Evolutionary conservation across 257 asterid genomes (phyloP).

Genomic region (Echium plantagineum): DNA sequence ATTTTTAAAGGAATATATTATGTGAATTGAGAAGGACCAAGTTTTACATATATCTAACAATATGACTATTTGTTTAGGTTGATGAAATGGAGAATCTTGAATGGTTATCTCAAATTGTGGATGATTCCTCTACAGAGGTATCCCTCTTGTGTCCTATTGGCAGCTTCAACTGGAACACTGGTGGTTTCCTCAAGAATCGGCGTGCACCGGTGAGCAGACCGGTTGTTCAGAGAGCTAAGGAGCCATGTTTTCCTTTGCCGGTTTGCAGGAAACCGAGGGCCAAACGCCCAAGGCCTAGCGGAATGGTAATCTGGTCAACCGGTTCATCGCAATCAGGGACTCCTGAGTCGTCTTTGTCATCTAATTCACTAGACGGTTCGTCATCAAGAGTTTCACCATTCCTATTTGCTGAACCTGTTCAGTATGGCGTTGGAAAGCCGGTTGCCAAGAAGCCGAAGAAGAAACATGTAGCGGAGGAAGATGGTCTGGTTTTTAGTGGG

Average conservation of each 20-base stretch:
- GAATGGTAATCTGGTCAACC: conserved; percentile 11
- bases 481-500: conserved; percentile 10
- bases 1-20: too few relatives aligned
- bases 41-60: too few relatives aligned
- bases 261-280: conserved; percentile 22
- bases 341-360: conserved; percentile 21
- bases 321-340: conserved; percentile 18
- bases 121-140: conserved; percentile 20
- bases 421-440: conserved; percentile 12
- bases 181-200: not conserved
- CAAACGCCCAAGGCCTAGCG: conserved; percentile 17
- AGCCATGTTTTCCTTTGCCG: conserved; percentile 14
- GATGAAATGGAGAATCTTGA: conserved; percentile 31
- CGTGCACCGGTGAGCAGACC: conserved; percentile 3
- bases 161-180: conserved; percentile 5
- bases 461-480: conserved; percentile 9
- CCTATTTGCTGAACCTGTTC: conserved; percentile 12
- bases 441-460: conserved; percentile 17
- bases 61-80: conserved; percentile 11
- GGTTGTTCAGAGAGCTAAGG: conserved; percentile 7
- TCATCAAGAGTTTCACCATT: conserved; percentile 11
- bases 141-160: conserved; percentile 19
- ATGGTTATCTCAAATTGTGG: conserved; percentile 33
- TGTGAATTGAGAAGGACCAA: too few relatives aligned
- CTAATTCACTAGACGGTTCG: conserved; percentile 18